phyloP scores from a whole-genome alignment of 1,284 basidiomycete species.

The Fomitopsis betulina region DNA sequence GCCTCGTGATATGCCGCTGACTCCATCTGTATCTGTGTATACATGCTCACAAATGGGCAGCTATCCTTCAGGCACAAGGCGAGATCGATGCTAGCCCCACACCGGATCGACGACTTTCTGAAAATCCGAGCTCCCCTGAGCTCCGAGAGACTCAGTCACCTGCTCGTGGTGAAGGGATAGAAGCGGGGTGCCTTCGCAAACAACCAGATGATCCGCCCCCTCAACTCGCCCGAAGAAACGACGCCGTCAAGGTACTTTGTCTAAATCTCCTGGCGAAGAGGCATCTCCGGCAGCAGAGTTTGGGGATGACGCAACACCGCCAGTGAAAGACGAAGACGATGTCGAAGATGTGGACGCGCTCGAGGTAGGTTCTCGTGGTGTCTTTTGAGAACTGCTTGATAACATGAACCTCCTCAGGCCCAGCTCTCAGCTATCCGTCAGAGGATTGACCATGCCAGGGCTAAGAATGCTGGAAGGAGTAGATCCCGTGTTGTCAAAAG shows the following conservation, averaged over 20 bases:
- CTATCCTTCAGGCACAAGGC: constrained; percentile 11
- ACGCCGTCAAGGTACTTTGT: no score
- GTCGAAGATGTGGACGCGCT: neutral
- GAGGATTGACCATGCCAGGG: neutral
- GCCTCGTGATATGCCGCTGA: neutral
- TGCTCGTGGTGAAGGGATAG: no score
- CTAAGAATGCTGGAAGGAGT: neutral
- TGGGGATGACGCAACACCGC: neutral
- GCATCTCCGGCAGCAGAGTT: no score
- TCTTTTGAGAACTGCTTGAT: neutral
- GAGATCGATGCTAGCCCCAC: neutral
- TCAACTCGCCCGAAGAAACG: no score
- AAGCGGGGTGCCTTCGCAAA: no score
- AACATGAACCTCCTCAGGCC: neutral
- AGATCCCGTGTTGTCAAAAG: neutral
- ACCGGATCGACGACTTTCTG: neutral
- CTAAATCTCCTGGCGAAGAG: neutral
- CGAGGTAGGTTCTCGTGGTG: neutral
- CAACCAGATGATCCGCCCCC: no score
- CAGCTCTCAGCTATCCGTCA: neutral
- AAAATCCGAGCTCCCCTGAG: neutral
- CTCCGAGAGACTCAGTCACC: no score
- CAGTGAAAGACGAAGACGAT: neutral
- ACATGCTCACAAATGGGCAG: neutral
- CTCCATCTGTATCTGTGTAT: neutral